These are phyloP conservation scores for Pichia paraexigua DNA, from an alignment of 805 yeast genomes.

Conservation along the genomic window DNA sequence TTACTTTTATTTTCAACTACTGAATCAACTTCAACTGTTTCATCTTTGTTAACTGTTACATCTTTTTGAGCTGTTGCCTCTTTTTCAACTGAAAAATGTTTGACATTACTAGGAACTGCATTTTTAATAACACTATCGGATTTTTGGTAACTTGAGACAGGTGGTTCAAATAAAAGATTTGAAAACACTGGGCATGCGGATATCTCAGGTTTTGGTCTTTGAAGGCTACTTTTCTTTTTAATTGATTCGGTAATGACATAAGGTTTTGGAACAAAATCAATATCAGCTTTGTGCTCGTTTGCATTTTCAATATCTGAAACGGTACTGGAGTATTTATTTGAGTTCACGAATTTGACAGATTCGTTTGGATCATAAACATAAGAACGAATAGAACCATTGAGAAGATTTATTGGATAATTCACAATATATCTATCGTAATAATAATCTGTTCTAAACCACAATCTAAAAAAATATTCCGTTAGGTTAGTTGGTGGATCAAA, in stretches of 20 bases:
- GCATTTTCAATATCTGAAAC: too few relatives aligned
- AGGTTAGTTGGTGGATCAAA: slow-evolving; percentile 21
- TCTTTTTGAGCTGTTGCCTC: not conserved
- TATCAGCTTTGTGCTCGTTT: not conserved
- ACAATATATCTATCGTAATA: slow-evolving; percentile 32
- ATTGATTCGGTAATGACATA: slow-evolving; percentile 7
- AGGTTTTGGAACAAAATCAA: slow-evolving; percentile 11
- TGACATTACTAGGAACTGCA: too few relatives aligned
- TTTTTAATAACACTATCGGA: not conserved
- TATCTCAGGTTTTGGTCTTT: not conserved
- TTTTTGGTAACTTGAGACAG: not conserved
- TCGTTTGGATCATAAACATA: slow-evolving; percentile 3
- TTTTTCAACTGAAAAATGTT: not conserved
- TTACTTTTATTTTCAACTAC: not conserved
- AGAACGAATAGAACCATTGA: slow-evolving; percentile 4
- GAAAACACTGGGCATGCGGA: slow-evolving; percentile 7
- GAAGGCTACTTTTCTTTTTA: not conserved
- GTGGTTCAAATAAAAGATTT: slow-evolving; percentile 2
- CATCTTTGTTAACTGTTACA: too few relatives aligned
- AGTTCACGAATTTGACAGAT: not conserved
- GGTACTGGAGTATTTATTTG: not conserved
- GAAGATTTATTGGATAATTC: slow-evolving; percentile 24
- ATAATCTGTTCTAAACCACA: slow-evolving; percentile 31
- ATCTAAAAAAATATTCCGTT: slow-evolving; percentile 13
- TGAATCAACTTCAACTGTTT: too few relatives aligned